Percentiles rank a stretch among this genome's conserved stretches.
These are phyloP conservation scores for Backusella circina DNA, from an alignment of 192 early-diverging fungal species.

Conservation along the genomic window DNA sequence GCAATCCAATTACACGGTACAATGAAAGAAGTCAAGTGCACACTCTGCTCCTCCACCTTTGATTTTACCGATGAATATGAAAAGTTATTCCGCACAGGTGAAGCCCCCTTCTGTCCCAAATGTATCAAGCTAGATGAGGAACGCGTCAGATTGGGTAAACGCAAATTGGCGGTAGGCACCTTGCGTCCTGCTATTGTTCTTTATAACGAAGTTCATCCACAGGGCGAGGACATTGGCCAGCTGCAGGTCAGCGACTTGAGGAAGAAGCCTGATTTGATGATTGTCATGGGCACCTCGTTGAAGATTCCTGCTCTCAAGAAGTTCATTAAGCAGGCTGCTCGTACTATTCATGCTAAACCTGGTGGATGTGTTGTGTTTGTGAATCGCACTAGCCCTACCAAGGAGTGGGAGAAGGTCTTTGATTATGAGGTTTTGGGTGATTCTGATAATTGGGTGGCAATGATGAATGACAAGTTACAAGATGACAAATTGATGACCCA, in stretches of 20 bases:
- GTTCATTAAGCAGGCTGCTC: conserved; percentile 70
- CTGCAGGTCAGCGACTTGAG: conserved; percentile 51
- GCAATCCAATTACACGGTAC: conserved; percentile 93
- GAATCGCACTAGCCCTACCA: conserved; percentile 61
- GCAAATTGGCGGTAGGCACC: conserved; percentile 67
- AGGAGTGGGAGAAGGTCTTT: conserved; percentile 78
- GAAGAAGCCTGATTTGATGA: conserved; percentile 64
- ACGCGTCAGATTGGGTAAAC: conserved; percentile 66
- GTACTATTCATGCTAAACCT: conserved; percentile 45
- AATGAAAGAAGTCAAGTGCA: conserved; percentile 82
- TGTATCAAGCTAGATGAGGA: conserved; percentile 40
- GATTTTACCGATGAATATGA: conserved; percentile 57
- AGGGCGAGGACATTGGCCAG: conserved; percentile 65
- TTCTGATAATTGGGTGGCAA: conserved; percentile 57
- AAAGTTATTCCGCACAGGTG: conserved; percentile 63
- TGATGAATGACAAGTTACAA: conserved; percentile 1
- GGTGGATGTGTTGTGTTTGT: conserved; percentile 67
- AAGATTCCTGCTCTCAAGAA: conserved; percentile 74
- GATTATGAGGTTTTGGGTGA: conserved; percentile 72
- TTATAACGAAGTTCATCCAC: conserved; percentile 87
- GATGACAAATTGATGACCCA: conserved; percentile 8
- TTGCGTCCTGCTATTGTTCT: conserved; percentile 91
- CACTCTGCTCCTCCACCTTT: conserved; percentile 67
- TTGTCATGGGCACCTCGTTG: conserved; percentile 90
- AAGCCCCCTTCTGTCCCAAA: conserved; percentile 62